Base-by-base conservation (phyloP, 768 basidiomycete species). In the Boletus rex-veris region DNA sequence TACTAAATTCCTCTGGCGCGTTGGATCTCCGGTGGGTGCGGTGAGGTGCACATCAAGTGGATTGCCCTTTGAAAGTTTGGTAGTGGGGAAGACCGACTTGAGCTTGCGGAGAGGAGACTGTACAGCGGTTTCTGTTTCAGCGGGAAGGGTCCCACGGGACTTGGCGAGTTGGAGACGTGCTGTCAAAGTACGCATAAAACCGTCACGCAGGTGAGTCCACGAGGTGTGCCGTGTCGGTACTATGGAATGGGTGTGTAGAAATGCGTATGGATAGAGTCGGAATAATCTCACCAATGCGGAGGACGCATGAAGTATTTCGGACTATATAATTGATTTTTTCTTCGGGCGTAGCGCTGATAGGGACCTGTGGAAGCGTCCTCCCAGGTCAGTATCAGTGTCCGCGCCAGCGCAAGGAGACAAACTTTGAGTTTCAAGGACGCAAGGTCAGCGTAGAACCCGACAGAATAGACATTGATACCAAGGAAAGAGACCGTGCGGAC, bases 401-500 rank as follows among this genome's bases (percentile, higher is more conserved):
- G 18, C 18, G 16, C 19, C 15, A 21, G 33, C 41, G 26, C 33
- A 19, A 26, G 35, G 30, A 42, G 10, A 63, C 74, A 48, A 48
- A 87, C 86, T 49, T 78, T 77, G 53, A 90, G 75, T 39, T 75
- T 77, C 1, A 85, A 81, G 56, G 84, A 81, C n/a, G 74, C 63
- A 41, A 92, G 72, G 66, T 96, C 92, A 7, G 90, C 88, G 68
- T 96, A 97, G 72, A 97, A 92, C 3, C 82, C 94, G 33, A 92
- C 83, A 11, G 88, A 88, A 71, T 97, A 97, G 15, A 96, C 93
- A 65, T 90, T 84, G 58, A 97, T 81, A 7, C 85, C 79, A 37
- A 96, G 76, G 71, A 97, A 93, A 14, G 92, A 92, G 30, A 97
- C 92, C 0, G 86, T 90, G 46, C 94, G 78, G 37, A 93, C 91